Conservation (phyloP, 176 grass and related monocot species). For the Bonia amplexicaulis region DNA sequence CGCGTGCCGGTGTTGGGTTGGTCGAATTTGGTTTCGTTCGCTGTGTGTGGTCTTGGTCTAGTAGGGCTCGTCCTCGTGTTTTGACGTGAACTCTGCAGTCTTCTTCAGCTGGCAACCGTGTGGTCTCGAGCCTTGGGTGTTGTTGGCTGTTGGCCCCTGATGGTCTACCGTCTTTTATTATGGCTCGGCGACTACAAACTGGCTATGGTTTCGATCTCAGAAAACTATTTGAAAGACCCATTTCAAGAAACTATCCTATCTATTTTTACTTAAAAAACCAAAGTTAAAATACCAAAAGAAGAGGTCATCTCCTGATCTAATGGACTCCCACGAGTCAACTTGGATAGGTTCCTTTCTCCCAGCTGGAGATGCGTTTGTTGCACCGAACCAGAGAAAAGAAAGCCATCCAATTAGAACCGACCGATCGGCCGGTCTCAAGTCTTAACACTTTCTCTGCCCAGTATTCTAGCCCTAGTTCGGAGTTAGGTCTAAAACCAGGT, state of each 20-base stretch:
- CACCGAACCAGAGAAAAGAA: not conserved
- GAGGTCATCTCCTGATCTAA: not conserved
- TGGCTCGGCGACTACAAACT: not conserved
- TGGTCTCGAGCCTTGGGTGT: not conserved
- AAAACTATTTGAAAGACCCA: too few species aligned
- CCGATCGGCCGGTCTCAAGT: not conserved
- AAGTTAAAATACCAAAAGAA: too few species aligned
- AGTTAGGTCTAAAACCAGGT: not conserved
- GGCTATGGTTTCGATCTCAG: too few species aligned
- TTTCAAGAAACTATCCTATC: too few species aligned
- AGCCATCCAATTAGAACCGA: not conserved
- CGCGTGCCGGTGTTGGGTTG: not conserved
- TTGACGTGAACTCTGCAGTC: not conserved
- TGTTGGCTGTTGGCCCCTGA: not conserved
- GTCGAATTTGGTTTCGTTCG: not conserved
- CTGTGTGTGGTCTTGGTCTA: not conserved
- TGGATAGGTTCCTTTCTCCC: not conserved
- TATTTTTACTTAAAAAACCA: too few species aligned
- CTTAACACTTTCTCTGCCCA: not conserved
- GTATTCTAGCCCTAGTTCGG: not conserved
- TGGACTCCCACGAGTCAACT: not conserved
- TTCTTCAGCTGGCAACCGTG: not conserved
- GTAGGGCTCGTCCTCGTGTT: not conserved
- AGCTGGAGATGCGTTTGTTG: not conserved
- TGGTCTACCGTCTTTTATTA: not conserved